Conservation (phyloP, 345 rosid genomes). For the Lepidium africanum region DNA sequence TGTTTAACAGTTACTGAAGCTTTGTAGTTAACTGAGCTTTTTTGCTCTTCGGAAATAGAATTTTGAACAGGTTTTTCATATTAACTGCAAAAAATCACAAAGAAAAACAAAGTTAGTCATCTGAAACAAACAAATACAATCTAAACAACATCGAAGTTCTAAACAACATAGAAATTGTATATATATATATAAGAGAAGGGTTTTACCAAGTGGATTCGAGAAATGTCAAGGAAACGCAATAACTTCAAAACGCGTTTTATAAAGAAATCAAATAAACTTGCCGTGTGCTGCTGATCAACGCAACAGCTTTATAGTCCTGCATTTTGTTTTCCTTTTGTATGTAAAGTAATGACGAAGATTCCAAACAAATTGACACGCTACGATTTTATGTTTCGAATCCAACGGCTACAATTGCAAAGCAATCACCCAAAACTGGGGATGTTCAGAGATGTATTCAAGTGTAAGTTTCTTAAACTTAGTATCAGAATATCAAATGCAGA, state of each 20-base stretch:
- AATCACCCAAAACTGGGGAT: no score
- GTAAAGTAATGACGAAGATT: conserved; percentile 2
- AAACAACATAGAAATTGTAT: no score
- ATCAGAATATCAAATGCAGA: no score
- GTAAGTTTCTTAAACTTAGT: no score
- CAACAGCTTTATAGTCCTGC: neutral
- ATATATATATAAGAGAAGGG: neutral
- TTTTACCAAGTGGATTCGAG: neutral
- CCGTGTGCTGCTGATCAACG: conserved; percentile 15
- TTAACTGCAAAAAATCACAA: conserved; percentile 12
- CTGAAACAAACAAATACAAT: neutral
- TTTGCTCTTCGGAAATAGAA: conserved; percentile 51
- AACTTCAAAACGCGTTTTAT: conserved; percentile 6
- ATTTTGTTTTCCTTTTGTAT: neutral
- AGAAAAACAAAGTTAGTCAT: neutral
- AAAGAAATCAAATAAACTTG: conserved; percentile 15
- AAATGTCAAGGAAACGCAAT: neutral
- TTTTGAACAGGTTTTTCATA: conserved; percentile 78
- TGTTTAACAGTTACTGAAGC: conserved; percentile 38
- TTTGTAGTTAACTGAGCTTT: conserved; percentile 32
- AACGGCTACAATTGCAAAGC: no score
- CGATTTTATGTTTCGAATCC: no score
- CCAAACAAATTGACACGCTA: neutral
- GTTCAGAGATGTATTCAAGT: no score
- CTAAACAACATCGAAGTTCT: neutral